A percentile compares a stretch with the other conserved stretches of the same genome.
Evolutionary conservation across 2,329 filamentous ascomycete species (phyloP).

Genomic region (Aureobasidium uvarum): DNA sequence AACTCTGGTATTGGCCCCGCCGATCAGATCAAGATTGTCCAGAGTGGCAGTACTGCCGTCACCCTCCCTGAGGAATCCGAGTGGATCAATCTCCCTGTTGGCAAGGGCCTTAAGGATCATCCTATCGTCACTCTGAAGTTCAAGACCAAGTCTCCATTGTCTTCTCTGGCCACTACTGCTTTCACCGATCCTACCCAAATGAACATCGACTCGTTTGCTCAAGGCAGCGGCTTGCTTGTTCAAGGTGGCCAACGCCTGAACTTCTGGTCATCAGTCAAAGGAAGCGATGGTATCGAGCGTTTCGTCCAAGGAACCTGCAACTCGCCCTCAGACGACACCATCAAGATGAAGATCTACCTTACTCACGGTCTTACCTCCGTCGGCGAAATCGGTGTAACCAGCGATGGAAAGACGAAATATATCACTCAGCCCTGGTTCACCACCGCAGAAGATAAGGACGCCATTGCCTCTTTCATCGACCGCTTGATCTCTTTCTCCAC

Average conservation of each 20-base stretch:
- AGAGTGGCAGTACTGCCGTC: constrained; percentile 19
- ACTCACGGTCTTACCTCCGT: constrained; percentile 55
- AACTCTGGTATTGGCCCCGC: constrained; percentile 42
- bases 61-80: constrained; percentile 35
- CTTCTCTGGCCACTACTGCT: constrained; percentile 42
- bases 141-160: constrained; percentile 52
- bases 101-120: constrained; percentile 46
- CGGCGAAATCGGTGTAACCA: constrained; percentile 39
- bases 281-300: constrained; percentile 53
- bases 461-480: constrained; percentile 48
- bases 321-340: constrained; percentile 42
- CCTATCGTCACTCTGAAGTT: constrained; percentile 55
- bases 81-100: constrained; percentile 31
- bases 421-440: constrained; percentile 53
- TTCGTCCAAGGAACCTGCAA: constrained; percentile 51
- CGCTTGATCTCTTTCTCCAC: constrained; percentile 46
- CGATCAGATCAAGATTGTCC: constrained; percentile 48
- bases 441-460: constrained; percentile 45
- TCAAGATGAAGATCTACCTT: constrained; percentile 58
- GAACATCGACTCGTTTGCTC: constrained; percentile 53
- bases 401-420: constrained; percentile 44
- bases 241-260: constrained; percentile 52
- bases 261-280: constrained; percentile 57
- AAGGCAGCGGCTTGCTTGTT: constrained; percentile 19
- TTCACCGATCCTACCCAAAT: constrained; percentile 49